Conservation (phyloP, 139 green algal genomes). For the Prasinococcaceae sp. region DNA sequence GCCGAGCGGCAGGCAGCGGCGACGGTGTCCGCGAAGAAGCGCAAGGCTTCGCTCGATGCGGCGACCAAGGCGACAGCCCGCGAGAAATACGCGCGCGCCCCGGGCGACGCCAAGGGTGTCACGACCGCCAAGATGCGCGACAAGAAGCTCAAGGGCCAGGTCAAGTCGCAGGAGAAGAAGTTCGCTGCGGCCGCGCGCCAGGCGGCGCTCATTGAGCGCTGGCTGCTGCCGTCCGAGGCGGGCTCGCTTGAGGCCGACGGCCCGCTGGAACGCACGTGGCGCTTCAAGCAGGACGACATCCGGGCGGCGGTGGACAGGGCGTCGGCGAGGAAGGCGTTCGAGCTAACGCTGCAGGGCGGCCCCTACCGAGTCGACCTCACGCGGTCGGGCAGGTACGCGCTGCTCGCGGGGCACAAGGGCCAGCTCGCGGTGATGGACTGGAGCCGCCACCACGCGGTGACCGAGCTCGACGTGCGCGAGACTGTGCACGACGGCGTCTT, state of each 20-base stretch:
- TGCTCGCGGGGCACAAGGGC: slow-evolving; percentile 69
- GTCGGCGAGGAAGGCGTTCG: slow-evolving; percentile 63
- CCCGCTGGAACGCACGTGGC: slow-evolving; percentile 74
- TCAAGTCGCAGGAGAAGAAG: slow-evolving; percentile 45
- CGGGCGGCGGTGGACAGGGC: slow-evolving; percentile 39
- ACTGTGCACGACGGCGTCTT: slow-evolving; percentile 68
- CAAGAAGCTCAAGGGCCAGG: slow-evolving; percentile 70
- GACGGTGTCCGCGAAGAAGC: no score
- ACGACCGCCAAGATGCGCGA: slow-evolving; percentile 33
- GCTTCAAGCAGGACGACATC: slow-evolving; percentile 72
- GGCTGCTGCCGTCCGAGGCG: slow-evolving; percentile 62
- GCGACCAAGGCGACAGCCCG: no score
- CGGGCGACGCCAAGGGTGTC: no score
- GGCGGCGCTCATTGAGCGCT: slow-evolving; percentile 29
- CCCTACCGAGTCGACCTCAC: slow-evolving; percentile 48
- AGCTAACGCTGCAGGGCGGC: slow-evolving; percentile 42
- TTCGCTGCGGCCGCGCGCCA: slow-evolving; percentile 36
- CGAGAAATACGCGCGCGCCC: no score
- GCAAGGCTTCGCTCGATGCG: no score
- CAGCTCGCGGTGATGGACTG: slow-evolving; percentile 91
- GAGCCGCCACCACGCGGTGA: slow-evolving; percentile 45
- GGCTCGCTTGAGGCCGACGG: slow-evolving; percentile 75
- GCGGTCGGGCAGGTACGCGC: slow-evolving; percentile 55
- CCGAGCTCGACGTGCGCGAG: slow-evolving; percentile 82
- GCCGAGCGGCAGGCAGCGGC: no score